Percentiles rank a stretch among this genome's conserved stretches.
Conservation (phyloP, 1,139 yeast species). For the Yamadazyma diospyri region DNA sequence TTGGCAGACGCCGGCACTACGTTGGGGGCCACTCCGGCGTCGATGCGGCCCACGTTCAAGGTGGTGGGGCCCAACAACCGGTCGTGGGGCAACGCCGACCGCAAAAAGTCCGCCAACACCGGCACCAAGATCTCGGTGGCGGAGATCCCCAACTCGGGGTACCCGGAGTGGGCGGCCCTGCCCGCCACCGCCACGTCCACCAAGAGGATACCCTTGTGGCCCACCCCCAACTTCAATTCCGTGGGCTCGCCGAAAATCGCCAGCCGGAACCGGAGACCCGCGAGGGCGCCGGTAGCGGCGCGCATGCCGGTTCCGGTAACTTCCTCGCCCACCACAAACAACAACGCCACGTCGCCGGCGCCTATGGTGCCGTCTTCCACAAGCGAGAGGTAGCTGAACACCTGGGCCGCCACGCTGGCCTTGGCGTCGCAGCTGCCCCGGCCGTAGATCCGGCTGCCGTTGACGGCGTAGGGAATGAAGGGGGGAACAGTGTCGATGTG, state of each 20-base stretch:
- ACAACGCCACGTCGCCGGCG: constrained; percentile 55
- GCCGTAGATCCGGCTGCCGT: constrained; percentile 54
- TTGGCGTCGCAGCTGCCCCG: constrained; percentile 71
- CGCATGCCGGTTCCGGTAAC: constrained; percentile 60
- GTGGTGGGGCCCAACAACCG: constrained; percentile 60
- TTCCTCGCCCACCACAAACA: constrained; percentile 72
- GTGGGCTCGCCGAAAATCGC: constrained; percentile 78
- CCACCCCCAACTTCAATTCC: constrained; percentile 63
- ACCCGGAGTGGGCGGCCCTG: constrained; percentile 64
- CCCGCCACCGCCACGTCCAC: constrained; percentile 49
- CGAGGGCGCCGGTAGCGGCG: constrained; percentile 31
- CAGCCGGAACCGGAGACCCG: constrained; percentile 51
- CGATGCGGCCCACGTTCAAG: constrained; percentile 53
- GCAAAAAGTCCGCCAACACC: constrained; percentile 33
- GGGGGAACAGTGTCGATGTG: constrained; percentile 78
- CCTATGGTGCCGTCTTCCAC: constrained; percentile 30
- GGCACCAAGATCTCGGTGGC: constrained; percentile 58
- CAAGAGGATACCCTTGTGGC: constrained; percentile 59
- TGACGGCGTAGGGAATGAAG: constrained; percentile 46
- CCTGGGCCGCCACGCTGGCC: constrained; percentile 63
- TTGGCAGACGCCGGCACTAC: constrained; percentile 60
- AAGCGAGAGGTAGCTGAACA: constrained; percentile 49
- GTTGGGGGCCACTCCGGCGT: constrained; percentile 62
- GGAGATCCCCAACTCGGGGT: constrained; percentile 64
- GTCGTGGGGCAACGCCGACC: constrained; percentile 45